Evolutionary conservation across 148 eudicot species (phyloP), one percentile per base, ranked within the genome.

Genomic region (Rhododendron ovatum): DNA sequence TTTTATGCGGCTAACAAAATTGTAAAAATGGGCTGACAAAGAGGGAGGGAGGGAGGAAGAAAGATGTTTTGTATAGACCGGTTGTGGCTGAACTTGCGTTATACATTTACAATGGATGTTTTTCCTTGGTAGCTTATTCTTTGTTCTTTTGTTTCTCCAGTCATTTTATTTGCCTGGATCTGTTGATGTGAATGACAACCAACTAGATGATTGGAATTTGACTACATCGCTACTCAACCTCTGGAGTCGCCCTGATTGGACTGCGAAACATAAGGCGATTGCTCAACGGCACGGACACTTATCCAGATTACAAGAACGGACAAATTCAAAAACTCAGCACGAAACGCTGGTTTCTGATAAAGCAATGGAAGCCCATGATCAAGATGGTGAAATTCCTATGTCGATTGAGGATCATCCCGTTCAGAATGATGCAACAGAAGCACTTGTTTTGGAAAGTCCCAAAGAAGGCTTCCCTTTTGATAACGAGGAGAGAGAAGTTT

Each of bases 101-200:
- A 14, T 14, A 33, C 45, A 5, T 48, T 33, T 84, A 3, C 24
- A 35, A 51, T 48, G 47, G 80, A 84, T 50, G 67, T 50, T 26
- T 30, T 17, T 30, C 10, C 7, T 84, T 84, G 50, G 59, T 84
- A 35, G 69, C 86, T 74, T 33, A 74, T 5, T 13, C 75, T 57
- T 82, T 26, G 28, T 65, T 8, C 45, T 22, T 85, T 30, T 88
- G 73, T 51, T 47, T 3, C 73, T 86, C 45, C 95, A 95, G 99
- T 89, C 99, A 35, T 97, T 97, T 87, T 95, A 97, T 92, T 90
- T 97, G 80, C 99, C 98, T 65, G 99, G 99, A 69, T 95, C 99
- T 65, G 86, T 95, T 82, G 98, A 97, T 82, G 87, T 88, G 41
- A 90, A 93, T 89, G 93, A 91, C 87, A 89, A 95, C 86, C 98